Evolutionary conservation across 352 stramenopile species (phyloP), one percentile per base, ranked within the genome.

Genomic region (Phytophthora podocarpi): DNA sequence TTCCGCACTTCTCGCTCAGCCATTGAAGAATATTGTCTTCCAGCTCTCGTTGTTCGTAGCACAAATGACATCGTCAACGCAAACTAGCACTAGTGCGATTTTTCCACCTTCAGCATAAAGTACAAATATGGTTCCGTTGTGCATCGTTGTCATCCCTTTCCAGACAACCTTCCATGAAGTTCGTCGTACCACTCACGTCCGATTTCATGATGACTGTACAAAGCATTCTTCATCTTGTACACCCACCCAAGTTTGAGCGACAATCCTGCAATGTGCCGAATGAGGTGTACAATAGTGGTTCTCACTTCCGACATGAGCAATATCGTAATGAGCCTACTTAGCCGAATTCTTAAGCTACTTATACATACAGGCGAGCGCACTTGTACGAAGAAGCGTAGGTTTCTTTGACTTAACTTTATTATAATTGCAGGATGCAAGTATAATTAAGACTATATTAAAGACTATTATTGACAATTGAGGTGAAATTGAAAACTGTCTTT

Each of bases 181-280:
- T 50, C 28, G 7, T 63, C 36, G 27, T 56, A 43, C 45, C 55
- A 49, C 21, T 63, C 55, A 5, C 35, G 26, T 0, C 43, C 43
- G 27, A 24, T 56, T 15, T 50, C 16, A 28, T 63, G 43, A 3
- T 43, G 27, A 1, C 43, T 36, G 23, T 56, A 55, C 4, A 63
- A 35, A 1, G 43, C 34, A 13, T 27, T 9, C 5, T 55, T 56
- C 0, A 55, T 43, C 21, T 49, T 63, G 43, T 50, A 63, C 9
- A 56, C 18, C 34, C 27, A 56, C 5, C 55, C 43, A 8, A 24
- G 30, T 18, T 49, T 48, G 2, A 55, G 35, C 1, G 53, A 34
- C 42, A 63, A 56, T 5, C 43, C 43, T 4, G 35, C 9, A 15
- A 63, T 63, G 12, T 10, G 20, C 12, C 27, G 32, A 13, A 56